Evolutionary conservation across 2,329 filamentous ascomycete species (phyloP).

Genomic region (Colletotrichum sublineola): DNA sequence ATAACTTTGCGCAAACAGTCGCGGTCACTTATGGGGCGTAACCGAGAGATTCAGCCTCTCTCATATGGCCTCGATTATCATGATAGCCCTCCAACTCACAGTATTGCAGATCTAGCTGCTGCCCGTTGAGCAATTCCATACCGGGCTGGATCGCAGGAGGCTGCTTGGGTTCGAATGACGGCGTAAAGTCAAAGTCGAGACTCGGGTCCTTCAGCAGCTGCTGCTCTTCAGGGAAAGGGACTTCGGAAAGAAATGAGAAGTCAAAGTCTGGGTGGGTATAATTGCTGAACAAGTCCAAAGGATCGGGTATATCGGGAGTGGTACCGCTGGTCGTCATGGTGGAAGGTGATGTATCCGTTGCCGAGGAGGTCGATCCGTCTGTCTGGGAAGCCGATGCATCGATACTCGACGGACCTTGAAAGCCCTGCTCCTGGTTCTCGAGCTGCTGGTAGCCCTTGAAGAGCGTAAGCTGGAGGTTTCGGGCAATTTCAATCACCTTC

Average conservation of each 20-base stretch:
- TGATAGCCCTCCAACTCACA: not conserved
- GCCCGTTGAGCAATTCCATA: conserved; percentile 1
- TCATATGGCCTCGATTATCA: not conserved
- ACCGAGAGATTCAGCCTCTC: not conserved
- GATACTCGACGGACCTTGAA: not conserved
- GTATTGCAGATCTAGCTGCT: not conserved
- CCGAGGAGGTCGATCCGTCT: not conserved
- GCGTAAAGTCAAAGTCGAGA: not conserved
- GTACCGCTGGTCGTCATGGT: conserved; percentile 30
- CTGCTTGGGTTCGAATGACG: not conserved
- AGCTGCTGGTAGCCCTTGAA: conserved; percentile 44
- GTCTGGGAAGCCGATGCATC: not conserved
- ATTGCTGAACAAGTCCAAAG: conserved; percentile 28
- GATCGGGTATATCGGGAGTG: conserved; percentile 34
- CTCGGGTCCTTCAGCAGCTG: not conserved
- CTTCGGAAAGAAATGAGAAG: conserved; percentile 17
- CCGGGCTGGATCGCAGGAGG: conserved; percentile 17
- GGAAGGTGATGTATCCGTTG: conserved; percentile 28
- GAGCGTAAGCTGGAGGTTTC: conserved; percentile 44
- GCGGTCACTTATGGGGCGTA: conserved; percentile 12
- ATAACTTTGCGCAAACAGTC: not conserved
- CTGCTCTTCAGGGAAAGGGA: not conserved
- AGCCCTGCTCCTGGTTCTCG: conserved; percentile 19
- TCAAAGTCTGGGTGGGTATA: conserved; percentile 32
- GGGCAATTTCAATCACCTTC: conserved; percentile 46